Evolutionary conservation across 176 grass and related monocot species (phyloP), one percentile per base, ranked within the genome.

Genomic region (Cymbopogon citratus): DNA sequence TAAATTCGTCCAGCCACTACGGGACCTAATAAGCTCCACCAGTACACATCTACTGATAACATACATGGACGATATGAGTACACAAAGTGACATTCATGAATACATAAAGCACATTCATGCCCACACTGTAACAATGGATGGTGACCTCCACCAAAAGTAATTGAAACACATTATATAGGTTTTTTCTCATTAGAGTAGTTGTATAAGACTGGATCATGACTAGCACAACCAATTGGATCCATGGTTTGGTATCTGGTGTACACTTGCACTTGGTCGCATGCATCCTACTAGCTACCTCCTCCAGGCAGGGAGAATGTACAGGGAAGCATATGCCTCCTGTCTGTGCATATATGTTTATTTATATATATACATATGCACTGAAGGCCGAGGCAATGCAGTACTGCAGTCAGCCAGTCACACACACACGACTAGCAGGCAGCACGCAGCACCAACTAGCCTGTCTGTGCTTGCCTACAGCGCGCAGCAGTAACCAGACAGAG

Each of bases 191-290:
- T 56, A 56, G 52, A 56, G 44, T 38, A 23, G 5, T 77, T 70
- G 7, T 65, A 40, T 81, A 87, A 87, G 78, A 87, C 71, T 27
- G 52, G 62, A 6, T 36, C 38, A 28, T 34, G 61, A 34, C 4
- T 43, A 79, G 26, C 26, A 66, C 11, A 48, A 9, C 69, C 3
- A 72, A 72, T 72, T 18, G 69, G 26, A 72, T 72, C 69, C 3
- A 18, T 28, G 69, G 45, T 10, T 15, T 72, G 25, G 41, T 48
- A 48, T 48, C 14, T 72, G 14, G 12, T 71, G 73, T 45, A 46
- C 27, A 11, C 62, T 24, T 51, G 63, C 28, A 11, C 34, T 19
- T 44, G 39, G 25, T 57, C 27, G 24, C 73, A 13, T 76, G 81
- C 46, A 33, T 36, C 73, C 62, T 33, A 54, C 62, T 24, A 54